Evolutionary conservation across 352 stramenopile species (phyloP).

Genomic region (Phytopythium helicoides): DNA sequence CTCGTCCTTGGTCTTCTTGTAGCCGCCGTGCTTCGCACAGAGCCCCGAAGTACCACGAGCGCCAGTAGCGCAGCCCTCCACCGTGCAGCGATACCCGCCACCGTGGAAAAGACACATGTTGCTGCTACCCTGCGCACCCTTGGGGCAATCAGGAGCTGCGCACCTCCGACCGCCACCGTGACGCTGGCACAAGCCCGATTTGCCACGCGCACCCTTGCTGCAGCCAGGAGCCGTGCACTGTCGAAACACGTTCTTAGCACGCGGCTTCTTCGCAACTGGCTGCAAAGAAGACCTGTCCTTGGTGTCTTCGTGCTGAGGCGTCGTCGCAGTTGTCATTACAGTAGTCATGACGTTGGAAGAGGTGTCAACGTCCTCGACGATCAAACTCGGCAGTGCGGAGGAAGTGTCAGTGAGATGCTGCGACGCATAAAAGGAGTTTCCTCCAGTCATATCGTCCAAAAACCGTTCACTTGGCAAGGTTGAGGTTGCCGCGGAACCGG

Average conservation of each 20-base stretch:
- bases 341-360: constrained; percentile 20
- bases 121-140: constrained; percentile 81
- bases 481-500: neutral
- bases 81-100: constrained; percentile 79
- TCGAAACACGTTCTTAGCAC: constrained; percentile 72
- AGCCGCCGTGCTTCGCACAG: constrained; percentile 79
- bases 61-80: constrained; percentile 69
- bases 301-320: constrained; percentile 16
- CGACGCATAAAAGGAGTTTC: neutral
- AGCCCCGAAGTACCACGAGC: constrained; percentile 70
- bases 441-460: constrained; percentile 4
- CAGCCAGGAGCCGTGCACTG: constrained; percentile 59
- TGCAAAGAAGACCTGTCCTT: constrained; percentile 18
- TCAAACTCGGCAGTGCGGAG: constrained; percentile 21
- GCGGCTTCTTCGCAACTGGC: constrained; percentile 52
- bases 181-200: constrained; percentile 81
- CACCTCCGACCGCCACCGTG: constrained; percentile 86
- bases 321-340: constrained; percentile 8
- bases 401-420: neutral
- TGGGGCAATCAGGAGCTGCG: constrained; percentile 50
- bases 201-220: constrained; percentile 74
- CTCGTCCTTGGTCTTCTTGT: constrained; percentile 48
- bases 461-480: constrained; percentile 4
- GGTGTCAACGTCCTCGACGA: constrained; percentile 19
- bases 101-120: constrained; percentile 80